Conservation (phyloP, 768 basidiomycete genomes). For the Tulasnella sp. region DNA sequence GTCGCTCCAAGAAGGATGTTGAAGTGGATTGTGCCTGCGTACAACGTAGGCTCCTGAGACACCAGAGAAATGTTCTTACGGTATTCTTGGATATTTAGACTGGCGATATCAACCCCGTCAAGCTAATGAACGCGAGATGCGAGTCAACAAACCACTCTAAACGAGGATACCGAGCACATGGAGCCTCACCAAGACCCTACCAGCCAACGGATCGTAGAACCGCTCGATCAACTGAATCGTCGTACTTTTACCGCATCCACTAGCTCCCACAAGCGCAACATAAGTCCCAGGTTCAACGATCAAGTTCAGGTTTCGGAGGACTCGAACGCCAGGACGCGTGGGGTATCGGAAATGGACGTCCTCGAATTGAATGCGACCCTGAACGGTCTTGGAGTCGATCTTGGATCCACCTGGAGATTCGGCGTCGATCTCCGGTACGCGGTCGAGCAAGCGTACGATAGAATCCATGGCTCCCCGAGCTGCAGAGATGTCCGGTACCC, state of each 20-base stretch:
- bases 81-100: conserved; percentile 80
- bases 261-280: conserved; percentile 36
- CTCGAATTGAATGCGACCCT: conserved; percentile 40
- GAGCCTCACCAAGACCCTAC: conserved; percentile 29
- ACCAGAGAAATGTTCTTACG: conserved; percentile 84
- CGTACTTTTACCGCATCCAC: conserved; percentile 35
- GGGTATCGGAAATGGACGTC: conserved; percentile 43
- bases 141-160: not conserved
- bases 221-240: conserved; percentile 35
- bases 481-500: conserved; percentile 43
- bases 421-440: conserved; percentile 39
- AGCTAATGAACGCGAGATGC: conserved; percentile 43
- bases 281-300: conserved; percentile 32
- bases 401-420: conserved; percentile 40
- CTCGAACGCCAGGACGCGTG: conserved; percentile 39
- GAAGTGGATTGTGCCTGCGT: conserved; percentile 84
- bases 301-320: conserved; percentile 35
- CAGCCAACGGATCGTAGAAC: conserved; percentile 36
- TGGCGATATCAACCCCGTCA: conserved; percentile 69
- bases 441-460: conserved; percentile 43
- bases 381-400: conserved; percentile 39
- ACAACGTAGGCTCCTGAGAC: conserved; percentile 87
- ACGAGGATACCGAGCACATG: not conserved
- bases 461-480: conserved; percentile 41
- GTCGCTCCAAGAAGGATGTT: conserved; percentile 84